Evolutionary conservation across 2,329 filamentous ascomycete genomes (phyloP).

Genomic region (Penicillium sumatraense): DNA sequence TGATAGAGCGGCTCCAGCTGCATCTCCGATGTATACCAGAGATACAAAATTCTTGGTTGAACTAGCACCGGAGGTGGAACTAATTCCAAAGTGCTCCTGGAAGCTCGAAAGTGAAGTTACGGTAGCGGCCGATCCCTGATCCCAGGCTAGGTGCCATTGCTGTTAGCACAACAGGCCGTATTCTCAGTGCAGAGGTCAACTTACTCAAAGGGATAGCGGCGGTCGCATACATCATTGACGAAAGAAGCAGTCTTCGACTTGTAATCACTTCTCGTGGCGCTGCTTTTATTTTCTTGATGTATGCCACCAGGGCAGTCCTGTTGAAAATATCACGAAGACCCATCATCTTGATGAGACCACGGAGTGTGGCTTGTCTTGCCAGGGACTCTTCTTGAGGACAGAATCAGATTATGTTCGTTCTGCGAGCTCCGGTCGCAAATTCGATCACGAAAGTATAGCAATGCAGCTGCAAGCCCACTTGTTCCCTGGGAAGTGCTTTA

Average conservation of each 20-base stretch:
- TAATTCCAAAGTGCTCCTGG: conserved; percentile 40
- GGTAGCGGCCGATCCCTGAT: conserved; percentile 37
- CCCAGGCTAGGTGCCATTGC: conserved; percentile 31
- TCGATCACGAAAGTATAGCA: no score
- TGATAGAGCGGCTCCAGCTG: conserved; percentile 36
- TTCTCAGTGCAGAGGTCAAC: not conserved
- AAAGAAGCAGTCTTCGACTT: conserved; percentile 8
- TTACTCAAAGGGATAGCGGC: conserved; percentile 24
- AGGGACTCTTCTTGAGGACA: no score
- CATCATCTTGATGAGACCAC: not conserved
- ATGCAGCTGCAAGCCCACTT: no score
- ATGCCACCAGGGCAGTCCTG: not conserved
- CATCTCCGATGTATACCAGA: conserved; percentile 40
- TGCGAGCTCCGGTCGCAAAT: no score
- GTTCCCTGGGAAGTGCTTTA: not conserved
- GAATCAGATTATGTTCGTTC: no score
- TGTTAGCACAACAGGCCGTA: not conserved
- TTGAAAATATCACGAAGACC: not conserved
- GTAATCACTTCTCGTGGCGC: conserved; percentile 14
- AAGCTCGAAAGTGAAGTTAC: conserved; percentile 43
- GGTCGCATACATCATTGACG: conserved; percentile 9
- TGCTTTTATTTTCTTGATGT: conserved; percentile 14
- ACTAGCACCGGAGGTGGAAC: conserved; percentile 29
- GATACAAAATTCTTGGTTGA: conserved; percentile 45
- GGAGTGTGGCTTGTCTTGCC: not conserved